Percentiles rank a stretch among this genome's conserved stretches.
phyloP scores from a whole-genome alignment of 78 protist species.

The Polysphondylium violaceum region DNA sequence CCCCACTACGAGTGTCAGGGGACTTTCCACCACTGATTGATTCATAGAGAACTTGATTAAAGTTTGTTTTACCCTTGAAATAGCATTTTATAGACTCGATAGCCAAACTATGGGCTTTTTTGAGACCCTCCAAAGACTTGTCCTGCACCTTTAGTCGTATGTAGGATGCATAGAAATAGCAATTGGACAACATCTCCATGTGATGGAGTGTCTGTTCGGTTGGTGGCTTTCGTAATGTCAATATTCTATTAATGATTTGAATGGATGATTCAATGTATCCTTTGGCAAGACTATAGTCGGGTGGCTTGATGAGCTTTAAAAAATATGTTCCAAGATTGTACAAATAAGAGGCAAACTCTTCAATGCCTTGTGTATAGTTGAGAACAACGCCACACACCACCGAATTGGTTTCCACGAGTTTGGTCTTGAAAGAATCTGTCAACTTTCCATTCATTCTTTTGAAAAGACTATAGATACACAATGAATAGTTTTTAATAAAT shows the following conservation, averaged over 20 bases:
- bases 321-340: neutral
- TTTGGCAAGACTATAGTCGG: slow-evolving; percentile 1
- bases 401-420: slow-evolving; percentile 7
- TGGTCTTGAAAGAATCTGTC: neutral
- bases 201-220: too few species aligned
- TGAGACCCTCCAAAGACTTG: too few species aligned
- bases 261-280: slow-evolving; percentile 8
- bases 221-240: too few species aligned
- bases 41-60: slow-evolving; percentile 12
- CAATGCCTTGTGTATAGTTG: neutral
- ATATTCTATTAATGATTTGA: neutral
- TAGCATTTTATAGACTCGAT: slow-evolving; percentile 19
- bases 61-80: neutral
- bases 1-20: too few species aligned
- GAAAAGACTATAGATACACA: neutral
- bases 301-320: neutral
- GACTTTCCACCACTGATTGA: neutral
- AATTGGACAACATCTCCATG: neutral
- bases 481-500: slow-evolving; percentile 3
- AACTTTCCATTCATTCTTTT: slow-evolving; percentile 13
- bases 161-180: neutral
- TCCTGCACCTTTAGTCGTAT: neutral
- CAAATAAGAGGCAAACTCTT: slow-evolving; percentile 10
- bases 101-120: slow-evolving; percentile 15
- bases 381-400: neutral